Conservation (phyloP, 2,329 filamentous ascomycete species). For the Graphilbum ipis-grandicollis region DNA sequence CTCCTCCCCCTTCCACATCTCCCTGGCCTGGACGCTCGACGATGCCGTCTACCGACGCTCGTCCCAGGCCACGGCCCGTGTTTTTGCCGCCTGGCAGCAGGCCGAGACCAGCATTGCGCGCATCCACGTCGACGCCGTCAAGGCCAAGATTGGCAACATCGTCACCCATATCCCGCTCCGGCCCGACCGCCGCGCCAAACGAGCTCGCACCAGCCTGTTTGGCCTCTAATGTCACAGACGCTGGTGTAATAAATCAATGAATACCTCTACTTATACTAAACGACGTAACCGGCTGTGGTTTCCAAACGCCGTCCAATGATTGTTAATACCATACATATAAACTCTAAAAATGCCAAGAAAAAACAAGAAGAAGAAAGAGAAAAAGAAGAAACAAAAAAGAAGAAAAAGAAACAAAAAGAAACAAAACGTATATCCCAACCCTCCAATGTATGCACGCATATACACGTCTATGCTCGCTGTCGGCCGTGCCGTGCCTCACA, state of each 20-base stretch:
- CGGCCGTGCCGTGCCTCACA: conserved; percentile 19
- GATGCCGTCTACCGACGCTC: conserved; percentile 25
- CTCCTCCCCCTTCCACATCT: conserved; percentile 57
- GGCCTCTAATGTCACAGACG: not conserved
- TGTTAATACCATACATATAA: too few relatives aligned
- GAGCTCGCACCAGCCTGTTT: not conserved
- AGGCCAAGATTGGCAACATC: conserved; percentile 58
- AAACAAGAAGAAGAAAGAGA: too few relatives aligned
- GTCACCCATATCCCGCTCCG: conserved; percentile 29
- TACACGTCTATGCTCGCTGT: too few relatives aligned
- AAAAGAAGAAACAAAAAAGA: too few relatives aligned
- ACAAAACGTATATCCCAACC: too few relatives aligned
- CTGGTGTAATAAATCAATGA: too few relatives aligned
- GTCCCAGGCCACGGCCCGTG: conserved; percentile 16
- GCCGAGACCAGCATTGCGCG: conserved; percentile 17
- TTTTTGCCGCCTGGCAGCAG: conserved; percentile 12
- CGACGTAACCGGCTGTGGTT: too few relatives aligned
- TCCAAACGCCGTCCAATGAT: too few relatives aligned
- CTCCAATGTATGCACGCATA: too few relatives aligned
- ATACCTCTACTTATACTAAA: too few relatives aligned
- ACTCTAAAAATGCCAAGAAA: too few relatives aligned
- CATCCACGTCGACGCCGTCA: conserved; percentile 43
- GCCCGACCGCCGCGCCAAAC: not conserved
- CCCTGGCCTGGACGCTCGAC: conserved; percentile 66
- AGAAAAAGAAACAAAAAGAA: too few relatives aligned